A percentile compares a stretch with the other conserved stretches of the same genome.
These are phyloP conservation scores for Colletotrichum theobromicola DNA, from an alignment of 2,329 filamentous ascomycete genomes.

Conservation along the genomic window DNA sequence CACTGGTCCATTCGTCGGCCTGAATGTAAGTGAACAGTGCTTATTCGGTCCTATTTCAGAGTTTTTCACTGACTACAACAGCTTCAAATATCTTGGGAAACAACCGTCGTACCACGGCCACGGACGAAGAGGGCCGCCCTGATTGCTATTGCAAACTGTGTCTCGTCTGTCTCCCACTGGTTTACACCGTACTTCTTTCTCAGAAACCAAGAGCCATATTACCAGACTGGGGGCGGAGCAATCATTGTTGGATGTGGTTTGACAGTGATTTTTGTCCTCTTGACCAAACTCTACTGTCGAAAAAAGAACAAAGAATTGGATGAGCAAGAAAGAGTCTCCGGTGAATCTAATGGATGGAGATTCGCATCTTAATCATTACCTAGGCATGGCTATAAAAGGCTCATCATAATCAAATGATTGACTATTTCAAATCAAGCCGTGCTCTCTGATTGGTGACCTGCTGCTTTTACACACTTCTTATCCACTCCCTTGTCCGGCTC, in stretches of 20 bases:
- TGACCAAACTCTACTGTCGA: constrained; percentile 26
- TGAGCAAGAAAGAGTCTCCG: constrained; percentile 13
- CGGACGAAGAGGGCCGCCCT: constrained; percentile 45
- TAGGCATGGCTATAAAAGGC: background rate
- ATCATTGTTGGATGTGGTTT: constrained; percentile 31
- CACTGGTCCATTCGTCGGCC: constrained; percentile 41
- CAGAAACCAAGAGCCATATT: constrained; percentile 32
- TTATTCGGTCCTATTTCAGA: background rate
- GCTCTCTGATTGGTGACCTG: background rate
- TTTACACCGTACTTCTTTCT: constrained; percentile 45
- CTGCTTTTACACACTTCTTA: no score
- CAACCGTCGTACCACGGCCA: constrained; percentile 43
- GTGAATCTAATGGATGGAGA: constrained; percentile 12
- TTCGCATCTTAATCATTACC: background rate
- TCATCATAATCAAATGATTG: background rate
- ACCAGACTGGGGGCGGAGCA: constrained; percentile 31
- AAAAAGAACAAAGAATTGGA: constrained; percentile 30
- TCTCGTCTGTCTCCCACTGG: constrained; percentile 44
- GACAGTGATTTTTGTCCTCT: constrained; percentile 22
- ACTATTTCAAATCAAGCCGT: no score
- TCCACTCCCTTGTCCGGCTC: no score
- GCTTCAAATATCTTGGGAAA: constrained; percentile 46
- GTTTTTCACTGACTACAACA: background rate
- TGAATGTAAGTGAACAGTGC: constrained; percentile 29
- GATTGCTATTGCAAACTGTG: constrained; percentile 46